A percentile compares a stretch with the other conserved stretches of the same genome.
phyloP scores from a whole-genome alignment of 139 green algal genomes.

The Ettlia oleoabundans region DNA sequence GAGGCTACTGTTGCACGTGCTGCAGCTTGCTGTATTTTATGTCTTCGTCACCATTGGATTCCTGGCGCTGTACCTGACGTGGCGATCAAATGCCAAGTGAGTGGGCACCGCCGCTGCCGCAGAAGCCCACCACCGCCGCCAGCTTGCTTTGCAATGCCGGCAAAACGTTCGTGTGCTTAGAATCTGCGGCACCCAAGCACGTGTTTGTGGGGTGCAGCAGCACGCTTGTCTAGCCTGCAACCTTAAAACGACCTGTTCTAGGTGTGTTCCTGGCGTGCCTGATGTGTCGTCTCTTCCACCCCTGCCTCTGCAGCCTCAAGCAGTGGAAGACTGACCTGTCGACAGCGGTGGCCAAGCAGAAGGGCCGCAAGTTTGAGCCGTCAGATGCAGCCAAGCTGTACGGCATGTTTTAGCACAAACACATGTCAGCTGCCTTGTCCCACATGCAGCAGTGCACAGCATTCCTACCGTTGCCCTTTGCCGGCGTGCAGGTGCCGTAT shows the following conservation, averaged over 20 bases:
- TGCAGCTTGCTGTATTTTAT: constrained; percentile 27
- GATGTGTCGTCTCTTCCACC: neutral
- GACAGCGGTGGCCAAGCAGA: neutral
- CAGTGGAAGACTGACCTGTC: constrained; percentile 21
- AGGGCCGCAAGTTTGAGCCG: constrained; percentile 24
- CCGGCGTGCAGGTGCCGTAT: too few species aligned
- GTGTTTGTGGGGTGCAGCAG: neutral
- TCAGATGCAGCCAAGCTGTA: constrained; percentile 21
- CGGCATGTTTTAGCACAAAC: neutral
- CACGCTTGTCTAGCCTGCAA: too few species aligned
- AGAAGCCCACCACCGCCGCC: neutral
- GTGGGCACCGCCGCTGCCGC: neutral
- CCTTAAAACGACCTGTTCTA: too few species aligned
- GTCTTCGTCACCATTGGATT: constrained; percentile 17
- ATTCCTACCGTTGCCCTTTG: neutral
- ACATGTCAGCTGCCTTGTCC: neutral
- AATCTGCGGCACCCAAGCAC: neutral
- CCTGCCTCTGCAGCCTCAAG: constrained; percentile 3
- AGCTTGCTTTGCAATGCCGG: too few species aligned
- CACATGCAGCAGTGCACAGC: neutral
- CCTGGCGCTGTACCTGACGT: constrained; percentile 16
- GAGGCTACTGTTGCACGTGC: neutral
- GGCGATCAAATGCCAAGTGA: constrained; percentile 22
- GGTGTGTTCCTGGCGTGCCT: too few species aligned
- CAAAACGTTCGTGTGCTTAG: too few species aligned